Conservation (phyloP, 192 early-diverging fungal species). For the Coemansia brasiliensis region DNA sequence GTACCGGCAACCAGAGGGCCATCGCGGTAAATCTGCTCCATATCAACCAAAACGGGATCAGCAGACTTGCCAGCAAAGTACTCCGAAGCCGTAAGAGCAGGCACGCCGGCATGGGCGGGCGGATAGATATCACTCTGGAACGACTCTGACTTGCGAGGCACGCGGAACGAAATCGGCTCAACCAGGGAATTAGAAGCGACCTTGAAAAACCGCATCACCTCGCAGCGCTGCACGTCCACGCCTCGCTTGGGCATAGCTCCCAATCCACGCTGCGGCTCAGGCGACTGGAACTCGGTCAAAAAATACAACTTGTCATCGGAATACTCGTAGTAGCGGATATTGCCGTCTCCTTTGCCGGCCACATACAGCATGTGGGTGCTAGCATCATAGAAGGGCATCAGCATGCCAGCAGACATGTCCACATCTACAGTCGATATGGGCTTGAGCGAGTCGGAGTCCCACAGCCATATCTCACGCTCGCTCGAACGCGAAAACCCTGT, state of each 20-base stretch:
- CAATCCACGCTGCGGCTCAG: constrained; percentile 92
- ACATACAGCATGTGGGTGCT: constrained; percentile 91
- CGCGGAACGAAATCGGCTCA: constrained; percentile 96
- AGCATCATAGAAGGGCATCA: constrained; percentile 96
- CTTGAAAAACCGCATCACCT: constrained; percentile 93
- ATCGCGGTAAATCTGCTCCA: constrained; percentile 28
- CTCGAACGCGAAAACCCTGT: constrained; percentile 93
- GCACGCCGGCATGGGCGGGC: constrained; percentile 72
- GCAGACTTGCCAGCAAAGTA: constrained; percentile 87
- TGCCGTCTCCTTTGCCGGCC: constrained; percentile 98
- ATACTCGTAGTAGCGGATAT: constrained; percentile 98
- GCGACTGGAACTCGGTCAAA: constrained; percentile 86
- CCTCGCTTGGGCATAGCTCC: constrained; percentile 92
- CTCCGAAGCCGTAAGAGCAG: constrained; percentile 87
- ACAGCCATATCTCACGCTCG: constrained; percentile 93
- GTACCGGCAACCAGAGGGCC: constrained; percentile 37
- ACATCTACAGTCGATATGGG: constrained; percentile 77
- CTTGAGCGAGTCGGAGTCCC: constrained; percentile 67
- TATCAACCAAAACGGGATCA: constrained; percentile 62
- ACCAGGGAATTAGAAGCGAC: constrained; percentile 77
- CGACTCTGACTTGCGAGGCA: constrained; percentile 91
- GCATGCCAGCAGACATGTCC: constrained; percentile 90
- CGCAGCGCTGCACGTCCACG: constrained; percentile 80
- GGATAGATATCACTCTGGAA: constrained; percentile 98
- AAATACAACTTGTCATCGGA: constrained; percentile 88